Percentiles rank a stretch among this genome's conserved stretches.
Conservation (phyloP, 2,329 filamentous ascomycete species). For the Triangularia verruculosa region DNA sequence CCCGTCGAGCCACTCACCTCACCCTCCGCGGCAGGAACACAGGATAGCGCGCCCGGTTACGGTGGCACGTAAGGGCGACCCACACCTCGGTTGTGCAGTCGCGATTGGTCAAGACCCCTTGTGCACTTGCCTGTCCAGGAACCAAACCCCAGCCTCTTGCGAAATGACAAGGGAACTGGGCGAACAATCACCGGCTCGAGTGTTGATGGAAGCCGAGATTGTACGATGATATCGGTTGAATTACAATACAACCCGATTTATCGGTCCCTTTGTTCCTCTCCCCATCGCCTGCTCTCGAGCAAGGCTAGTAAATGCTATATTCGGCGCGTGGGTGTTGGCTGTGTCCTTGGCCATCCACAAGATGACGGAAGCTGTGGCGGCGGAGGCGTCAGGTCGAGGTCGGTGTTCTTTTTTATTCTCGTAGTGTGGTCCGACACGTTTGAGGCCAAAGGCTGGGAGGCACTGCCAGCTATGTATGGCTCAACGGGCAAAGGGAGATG, state of each 20-base stretch:
- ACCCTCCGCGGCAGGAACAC: conserved; percentile 26
- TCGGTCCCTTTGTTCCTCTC: not conserved
- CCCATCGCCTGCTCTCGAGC: not conserved
- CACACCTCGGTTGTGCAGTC: conserved; percentile 12
- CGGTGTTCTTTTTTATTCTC: not conserved
- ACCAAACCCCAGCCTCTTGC: conserved; percentile 24
- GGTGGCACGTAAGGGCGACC: conserved; percentile 22
- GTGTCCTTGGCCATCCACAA: not conserved
- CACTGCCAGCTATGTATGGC: conserved; percentile 9
- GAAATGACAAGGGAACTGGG: conserved; percentile 29
- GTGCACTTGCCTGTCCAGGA: conserved; percentile 21
- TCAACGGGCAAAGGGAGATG: not conserved
- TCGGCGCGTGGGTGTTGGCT: not conserved
- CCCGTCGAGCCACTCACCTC: conserved; percentile 15
- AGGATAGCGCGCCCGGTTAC: conserved; percentile 22
- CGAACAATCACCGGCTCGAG: conserved; percentile 2
- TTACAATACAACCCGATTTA: not conserved
- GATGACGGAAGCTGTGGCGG: not conserved
- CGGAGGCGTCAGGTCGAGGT: not conserved
- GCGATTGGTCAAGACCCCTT: conserved; percentile 19
- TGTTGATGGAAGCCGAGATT: not conserved
- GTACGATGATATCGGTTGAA: not conserved
- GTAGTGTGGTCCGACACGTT: not conserved
- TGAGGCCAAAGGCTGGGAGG: not conserved
- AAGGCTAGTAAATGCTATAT: not conserved